Conservation (phyloP, 2,329 filamentous ascomycete genomes). For the Ampelomyces quisqualis region DNA sequence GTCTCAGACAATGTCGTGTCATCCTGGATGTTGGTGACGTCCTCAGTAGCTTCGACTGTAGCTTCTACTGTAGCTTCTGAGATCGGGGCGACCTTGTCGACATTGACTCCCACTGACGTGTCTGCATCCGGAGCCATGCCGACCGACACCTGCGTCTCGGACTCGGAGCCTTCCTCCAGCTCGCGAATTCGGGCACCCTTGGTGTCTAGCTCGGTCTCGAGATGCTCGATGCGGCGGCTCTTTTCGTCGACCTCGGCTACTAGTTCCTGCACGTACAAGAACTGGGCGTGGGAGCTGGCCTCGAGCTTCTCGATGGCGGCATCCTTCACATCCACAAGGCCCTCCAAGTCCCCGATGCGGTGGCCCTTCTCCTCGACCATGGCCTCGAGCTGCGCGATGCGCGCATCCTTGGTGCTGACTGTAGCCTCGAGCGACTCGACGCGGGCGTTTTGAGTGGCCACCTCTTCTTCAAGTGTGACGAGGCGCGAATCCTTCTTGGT, state of each 20-base stretch:
- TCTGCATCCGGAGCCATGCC: too few relatives aligned
- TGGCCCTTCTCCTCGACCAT: constrained; percentile 5
- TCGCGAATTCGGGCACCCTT: constrained; percentile 9
- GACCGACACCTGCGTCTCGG: neutral
- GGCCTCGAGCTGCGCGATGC: constrained; percentile 14
- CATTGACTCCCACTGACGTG: too few relatives aligned
- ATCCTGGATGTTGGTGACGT: neutral
- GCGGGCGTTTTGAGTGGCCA: constrained; percentile 8
- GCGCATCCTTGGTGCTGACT: constrained; percentile 7
- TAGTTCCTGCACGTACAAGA: constrained; percentile 16
- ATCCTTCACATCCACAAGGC: constrained; percentile 1
- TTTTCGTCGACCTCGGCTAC: constrained; percentile 18
- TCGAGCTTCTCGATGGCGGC: constrained; percentile 6
- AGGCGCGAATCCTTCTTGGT: neutral
- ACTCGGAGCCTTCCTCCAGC: constrained; percentile 8
- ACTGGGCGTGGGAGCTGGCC: constrained; percentile 6
- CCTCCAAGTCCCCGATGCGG: constrained; percentile 9
- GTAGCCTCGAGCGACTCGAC: constrained; percentile 15
- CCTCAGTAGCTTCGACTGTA: neutral
- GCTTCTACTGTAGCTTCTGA: too few relatives aligned
- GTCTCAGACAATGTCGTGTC: too few relatives aligned
- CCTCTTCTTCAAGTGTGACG: constrained; percentile 1
- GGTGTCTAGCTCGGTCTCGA: constrained; percentile 15
- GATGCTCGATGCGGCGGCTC: constrained; percentile 11
- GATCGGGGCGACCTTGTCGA: too few relatives aligned